Evolutionary conservation across 1,284 basidiomycete species (phyloP).

Genomic region (Tremellales sp.): DNA sequence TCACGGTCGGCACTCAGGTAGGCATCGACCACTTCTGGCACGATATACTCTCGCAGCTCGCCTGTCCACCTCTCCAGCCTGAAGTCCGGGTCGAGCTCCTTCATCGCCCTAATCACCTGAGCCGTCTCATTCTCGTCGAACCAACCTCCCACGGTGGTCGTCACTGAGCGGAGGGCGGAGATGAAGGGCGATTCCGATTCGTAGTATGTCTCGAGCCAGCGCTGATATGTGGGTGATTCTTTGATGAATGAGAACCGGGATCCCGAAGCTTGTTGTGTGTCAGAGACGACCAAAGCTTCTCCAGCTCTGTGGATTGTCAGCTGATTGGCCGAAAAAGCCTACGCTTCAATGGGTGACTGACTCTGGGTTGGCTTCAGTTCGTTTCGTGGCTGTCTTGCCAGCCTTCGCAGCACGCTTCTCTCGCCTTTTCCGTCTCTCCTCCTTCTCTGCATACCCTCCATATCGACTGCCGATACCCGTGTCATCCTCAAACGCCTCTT

Average conservation of each 20-base stretch:
- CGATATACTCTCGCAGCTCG: slow-evolving; percentile 92
- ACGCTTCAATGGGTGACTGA: slow-evolving; percentile 51
- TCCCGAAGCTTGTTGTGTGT: slow-evolving; percentile 21
- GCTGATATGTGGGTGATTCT: slow-evolving; percentile 55
- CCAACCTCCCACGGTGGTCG: slow-evolving; percentile 74
- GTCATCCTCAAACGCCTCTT: slow-evolving; percentile 91
- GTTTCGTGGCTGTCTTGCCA: slow-evolving; percentile 58
- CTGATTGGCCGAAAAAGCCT: not conserved
- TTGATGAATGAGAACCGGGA: slow-evolving; percentile 55
- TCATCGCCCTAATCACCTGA: slow-evolving; percentile 83
- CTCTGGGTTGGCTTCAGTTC: slow-evolving; percentile 69
- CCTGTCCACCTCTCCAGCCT: slow-evolving; percentile 79
- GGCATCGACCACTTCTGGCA: slow-evolving; percentile 95
- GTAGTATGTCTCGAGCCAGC: slow-evolving; percentile 65
- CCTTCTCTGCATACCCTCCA: slow-evolving; percentile 90
- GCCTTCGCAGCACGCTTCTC: slow-evolving; percentile 75
- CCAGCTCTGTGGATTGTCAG: slow-evolving; percentile 65
- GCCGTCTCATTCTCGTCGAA: slow-evolving; percentile 99
- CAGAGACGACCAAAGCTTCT: slow-evolving; percentile 73
- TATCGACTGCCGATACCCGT: slow-evolving; percentile 61
- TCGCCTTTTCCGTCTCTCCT: slow-evolving; percentile 69
- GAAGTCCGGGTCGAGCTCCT: slow-evolving; percentile 79
- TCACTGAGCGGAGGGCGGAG: slow-evolving; percentile 73
- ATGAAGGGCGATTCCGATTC: slow-evolving; percentile 93
- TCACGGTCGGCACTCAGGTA: slow-evolving; percentile 86